phyloP scores from a whole-genome alignment of 495 filamentous ascomycete species.

The Neurospora sp. region DNA sequence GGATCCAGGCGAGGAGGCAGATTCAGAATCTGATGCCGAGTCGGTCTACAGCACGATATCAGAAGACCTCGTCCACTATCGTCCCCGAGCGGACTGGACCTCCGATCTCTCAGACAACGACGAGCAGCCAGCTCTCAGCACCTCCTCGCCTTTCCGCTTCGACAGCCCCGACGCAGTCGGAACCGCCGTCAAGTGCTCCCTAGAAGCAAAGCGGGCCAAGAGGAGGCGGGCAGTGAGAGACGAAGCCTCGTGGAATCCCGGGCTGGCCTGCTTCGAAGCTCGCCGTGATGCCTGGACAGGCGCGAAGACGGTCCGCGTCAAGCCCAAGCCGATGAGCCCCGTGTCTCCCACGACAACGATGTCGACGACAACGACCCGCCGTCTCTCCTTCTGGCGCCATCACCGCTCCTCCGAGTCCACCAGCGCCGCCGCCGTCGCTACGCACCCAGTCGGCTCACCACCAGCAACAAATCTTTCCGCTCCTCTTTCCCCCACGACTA shows the following conservation, averaged over 20 bases:
- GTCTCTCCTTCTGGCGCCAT: conserved; percentile 18
- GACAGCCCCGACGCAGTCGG: conserved; percentile 54
- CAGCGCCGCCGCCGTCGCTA: conserved; percentile 1
- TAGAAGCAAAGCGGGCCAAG: conserved; percentile 40
- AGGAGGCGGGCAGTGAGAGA: conserved; percentile 54
- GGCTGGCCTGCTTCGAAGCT: conserved; percentile 62
- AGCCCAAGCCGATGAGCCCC: conserved; percentile 19
- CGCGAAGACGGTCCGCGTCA: conserved; percentile 44
- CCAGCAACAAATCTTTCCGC: conserved; percentile 6
- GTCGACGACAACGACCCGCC: conserved; percentile 8
- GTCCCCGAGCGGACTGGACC: conserved; percentile 35
- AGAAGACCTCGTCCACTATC: conserved; percentile 31
- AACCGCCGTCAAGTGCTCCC: conserved; percentile 26
- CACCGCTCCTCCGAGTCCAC: conserved; percentile 23
- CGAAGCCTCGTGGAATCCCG: conserved; percentile 77
- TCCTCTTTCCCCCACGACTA: conserved; percentile 12
- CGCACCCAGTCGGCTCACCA: conserved; percentile 7
- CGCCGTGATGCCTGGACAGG: conserved; percentile 81
- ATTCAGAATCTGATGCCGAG: conserved; percentile 30
- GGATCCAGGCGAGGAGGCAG: conserved; percentile 22
- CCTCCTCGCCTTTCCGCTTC: conserved; percentile 47
- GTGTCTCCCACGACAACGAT: conserved; percentile 15
- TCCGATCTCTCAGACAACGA: conserved; percentile 37
- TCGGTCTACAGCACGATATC: conserved; percentile 38
- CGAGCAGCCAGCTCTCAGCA: conserved; percentile 3